These are phyloP conservation scores for Diatrype stigma DNA, from an alignment of 2,329 filamentous ascomycete species.

Conservation along the genomic window DNA sequence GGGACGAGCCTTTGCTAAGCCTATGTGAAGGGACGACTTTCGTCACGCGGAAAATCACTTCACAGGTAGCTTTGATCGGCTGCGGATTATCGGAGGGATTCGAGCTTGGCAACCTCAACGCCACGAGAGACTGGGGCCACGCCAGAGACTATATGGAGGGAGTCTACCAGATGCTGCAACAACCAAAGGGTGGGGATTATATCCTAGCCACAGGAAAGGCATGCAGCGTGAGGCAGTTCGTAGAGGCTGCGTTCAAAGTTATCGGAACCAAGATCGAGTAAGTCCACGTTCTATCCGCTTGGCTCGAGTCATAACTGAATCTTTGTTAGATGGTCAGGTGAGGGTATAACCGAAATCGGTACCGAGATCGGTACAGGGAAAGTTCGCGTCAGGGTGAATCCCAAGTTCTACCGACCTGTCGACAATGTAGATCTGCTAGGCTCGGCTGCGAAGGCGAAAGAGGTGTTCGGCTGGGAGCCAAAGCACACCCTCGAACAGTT, in stretches of 20 bases:
- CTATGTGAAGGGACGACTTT: not conserved
- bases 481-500: not conserved
- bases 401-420: not conserved
- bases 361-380: not conserved
- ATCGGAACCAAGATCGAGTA: slow-evolving; percentile 1
- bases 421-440: not conserved
- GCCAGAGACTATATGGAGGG: slow-evolving; percentile 1
- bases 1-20: not conserved
- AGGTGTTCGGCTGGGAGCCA: not conserved
- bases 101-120: slow-evolving; percentile 1
- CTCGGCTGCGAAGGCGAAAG: not conserved
- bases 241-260: not conserved
- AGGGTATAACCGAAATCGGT: not conserved
- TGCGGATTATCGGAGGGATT: not conserved
- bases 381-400: slow-evolving; percentile 1
- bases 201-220: not conserved
- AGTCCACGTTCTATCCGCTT: not conserved
- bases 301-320: not conserved
- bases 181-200: not conserved
- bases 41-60: not conserved
- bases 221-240: slow-evolving; percentile 1
- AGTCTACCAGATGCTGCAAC: slow-evolving; percentile 1
- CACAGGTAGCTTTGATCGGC: not conserved
- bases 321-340: not conserved
- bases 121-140: slow-evolving; percentile 1